Base-by-base conservation (phyloP, 805 yeast species). In the Kockiozyma suomiensis region DNA sequence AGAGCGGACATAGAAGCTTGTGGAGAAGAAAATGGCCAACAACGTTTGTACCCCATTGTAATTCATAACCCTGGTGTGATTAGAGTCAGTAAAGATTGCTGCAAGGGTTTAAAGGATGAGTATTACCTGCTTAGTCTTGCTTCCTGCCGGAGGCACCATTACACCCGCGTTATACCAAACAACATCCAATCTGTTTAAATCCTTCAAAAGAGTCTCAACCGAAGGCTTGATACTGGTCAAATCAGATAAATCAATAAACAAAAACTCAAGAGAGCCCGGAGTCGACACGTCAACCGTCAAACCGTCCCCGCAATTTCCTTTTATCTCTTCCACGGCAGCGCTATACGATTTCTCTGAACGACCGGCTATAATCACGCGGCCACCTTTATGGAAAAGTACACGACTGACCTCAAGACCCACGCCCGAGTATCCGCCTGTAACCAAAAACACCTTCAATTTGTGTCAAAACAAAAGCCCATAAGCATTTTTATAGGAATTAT, bases 1-100 rank as follows among this genome's bases (percentile, higher is more conserved):
- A 62, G 2, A 79, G 60, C 8, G 80, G 80, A 35, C 71, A 71
- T 45, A 80, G 67, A 23, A 73, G 66, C 57, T 73, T 74, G 59
- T 79, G 77, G 19, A 81, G 68, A n/a, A 79, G 66, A 52, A 75
- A 78, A 23, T 80, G 79, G 1, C 79, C 84, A n/a, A 81, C 61
- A n/a, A 67, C 74, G 67, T 81, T 81, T 10, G 78, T 75, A 15
- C 81, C 84, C 41, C 79, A 68, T 55, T 78, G 80, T 33, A 72
- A 58, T 52, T 81, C 84, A 54, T 70, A 73, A 2, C 81, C 82
- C 69, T 81, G 83, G 8, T 66, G 53, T 6, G 82, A 28, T 38
- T 19, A 49, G 33, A 17, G n/a, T 37, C 38, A 8, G 59, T 75
- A 76, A 8, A 59, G 59, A 4, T 10, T 4, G 17, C 28, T 32